A percentile compares a stretch with the other conserved stretches of the same genome.
Evolutionary conservation across 2,329 filamentous ascomycete species (phyloP).

Genomic region (Teratosphaeria pseudoeucalypti): DNA sequence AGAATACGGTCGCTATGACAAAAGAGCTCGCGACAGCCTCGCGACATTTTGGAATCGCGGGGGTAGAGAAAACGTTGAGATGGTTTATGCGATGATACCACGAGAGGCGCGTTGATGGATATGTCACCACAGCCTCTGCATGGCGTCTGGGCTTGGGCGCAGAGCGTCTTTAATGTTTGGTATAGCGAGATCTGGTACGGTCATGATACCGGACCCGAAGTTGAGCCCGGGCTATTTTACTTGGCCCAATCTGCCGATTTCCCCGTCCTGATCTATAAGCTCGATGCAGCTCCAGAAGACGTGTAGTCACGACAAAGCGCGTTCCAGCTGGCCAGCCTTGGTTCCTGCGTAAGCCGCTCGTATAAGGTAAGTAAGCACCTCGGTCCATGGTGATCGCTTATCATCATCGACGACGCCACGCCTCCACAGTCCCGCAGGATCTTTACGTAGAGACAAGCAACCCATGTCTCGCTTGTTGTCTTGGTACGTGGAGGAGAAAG

Average conservation of each 20-base stretch:
- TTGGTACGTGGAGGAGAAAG: neutral
- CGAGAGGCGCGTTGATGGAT: neutral
- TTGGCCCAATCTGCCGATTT: neutral
- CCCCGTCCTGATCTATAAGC: too few species aligned
- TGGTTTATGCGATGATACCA: slow-evolving; percentile 3
- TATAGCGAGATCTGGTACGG: neutral
- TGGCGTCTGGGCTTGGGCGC: neutral
- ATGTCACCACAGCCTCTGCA: neutral
- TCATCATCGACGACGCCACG: neutral
- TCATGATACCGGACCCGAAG: neutral
- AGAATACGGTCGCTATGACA: neutral
- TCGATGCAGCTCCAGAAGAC: neutral
- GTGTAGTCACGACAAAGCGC: neutral
- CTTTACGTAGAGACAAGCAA: neutral
- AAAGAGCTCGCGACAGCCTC: neutral
- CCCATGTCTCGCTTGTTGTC: neutral
- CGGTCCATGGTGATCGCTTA: neutral
- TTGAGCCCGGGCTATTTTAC: neutral
- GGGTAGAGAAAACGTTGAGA: neutral
- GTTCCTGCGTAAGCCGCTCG: neutral
- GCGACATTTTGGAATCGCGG: neutral
- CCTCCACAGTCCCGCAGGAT: neutral
- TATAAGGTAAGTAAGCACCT: neutral
- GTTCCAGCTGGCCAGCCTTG: neutral
- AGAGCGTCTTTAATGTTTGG: neutral